Percentiles rank a stretch among this genome's conserved stretches.
Conservation (phyloP, 768 basidiomycete species). For the Tremella mesenterica region DNA sequence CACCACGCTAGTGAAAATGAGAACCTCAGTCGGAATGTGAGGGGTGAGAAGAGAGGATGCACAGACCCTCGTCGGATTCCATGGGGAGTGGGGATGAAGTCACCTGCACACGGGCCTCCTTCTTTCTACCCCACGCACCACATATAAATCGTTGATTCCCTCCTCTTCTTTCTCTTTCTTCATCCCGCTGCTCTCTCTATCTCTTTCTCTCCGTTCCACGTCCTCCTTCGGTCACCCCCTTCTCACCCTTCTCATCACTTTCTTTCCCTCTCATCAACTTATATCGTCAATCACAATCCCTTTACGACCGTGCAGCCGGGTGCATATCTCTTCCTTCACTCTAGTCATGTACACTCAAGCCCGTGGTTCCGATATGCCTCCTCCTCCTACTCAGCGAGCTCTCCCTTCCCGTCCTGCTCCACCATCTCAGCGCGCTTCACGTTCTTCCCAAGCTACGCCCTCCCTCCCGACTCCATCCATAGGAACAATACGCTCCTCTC, state of each 20-base stretch:
- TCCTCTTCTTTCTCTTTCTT: background rate
- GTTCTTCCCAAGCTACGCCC: no score
- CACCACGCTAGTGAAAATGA: no score
- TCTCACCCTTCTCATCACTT: background rate
- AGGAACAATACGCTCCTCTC: no score
- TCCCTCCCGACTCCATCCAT: no score
- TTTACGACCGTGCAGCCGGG: background rate
- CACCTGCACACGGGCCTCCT: no score
- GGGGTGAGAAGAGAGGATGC: no score
- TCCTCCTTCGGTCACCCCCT: background rate
- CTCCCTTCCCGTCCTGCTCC: background rate
- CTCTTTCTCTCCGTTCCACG: no score
- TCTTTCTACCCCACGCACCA: no score
- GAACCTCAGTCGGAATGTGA: no score
- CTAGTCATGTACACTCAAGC: background rate
- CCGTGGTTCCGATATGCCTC: background rate
- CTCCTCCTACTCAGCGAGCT: background rate
- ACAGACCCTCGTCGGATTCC: no score
- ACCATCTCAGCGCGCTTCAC: background rate
- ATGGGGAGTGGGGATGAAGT: no score
- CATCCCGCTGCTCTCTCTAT: background rate
- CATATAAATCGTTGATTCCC: background rate
- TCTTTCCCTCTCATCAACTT: background rate
- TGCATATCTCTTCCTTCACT: background rate
- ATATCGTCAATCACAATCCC: background rate